A percentile compares a stretch with the other conserved stretches of the same genome.
These are phyloP conservation scores for Oryza longistaminata DNA, from an alignment of 176 grass and related monocot species.

Conservation along the genomic window DNA sequence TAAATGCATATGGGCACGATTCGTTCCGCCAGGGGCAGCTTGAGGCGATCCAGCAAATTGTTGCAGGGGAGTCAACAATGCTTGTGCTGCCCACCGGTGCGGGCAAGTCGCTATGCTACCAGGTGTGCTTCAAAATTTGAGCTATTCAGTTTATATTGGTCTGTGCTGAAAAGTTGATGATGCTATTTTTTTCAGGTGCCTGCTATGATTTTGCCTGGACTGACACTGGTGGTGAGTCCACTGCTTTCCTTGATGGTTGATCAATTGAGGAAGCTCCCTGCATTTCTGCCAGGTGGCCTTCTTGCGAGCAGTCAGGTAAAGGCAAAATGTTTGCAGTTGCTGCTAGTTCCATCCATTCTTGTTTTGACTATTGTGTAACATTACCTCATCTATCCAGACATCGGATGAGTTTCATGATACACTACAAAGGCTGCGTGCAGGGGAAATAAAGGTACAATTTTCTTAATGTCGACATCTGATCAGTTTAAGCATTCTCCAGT, in stretches of 20 bases:
- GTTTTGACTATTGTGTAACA: conserved; percentile 32
- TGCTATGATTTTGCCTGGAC: conserved; percentile 83
- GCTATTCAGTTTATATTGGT: not conserved
- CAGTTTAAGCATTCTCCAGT: not conserved
- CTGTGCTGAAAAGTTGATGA: conserved; percentile 1
- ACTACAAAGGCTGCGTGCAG: conserved; percentile 59
- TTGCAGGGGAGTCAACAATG: conserved; percentile 79
- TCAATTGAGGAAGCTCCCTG: conserved; percentile 92
- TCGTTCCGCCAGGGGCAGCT: conserved; percentile 80
- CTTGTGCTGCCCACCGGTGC: conserved; percentile 86
- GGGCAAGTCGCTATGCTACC: conserved; percentile 96
- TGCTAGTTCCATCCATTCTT: conserved; percentile 4
- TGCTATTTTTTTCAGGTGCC: conserved; percentile 57
- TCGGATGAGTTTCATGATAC: conserved; percentile 70
- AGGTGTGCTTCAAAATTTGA: conserved; percentile 51
- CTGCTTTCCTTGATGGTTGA: conserved; percentile 92
- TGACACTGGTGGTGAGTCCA: conserved; percentile 94
- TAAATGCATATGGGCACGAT: conserved; percentile 58
- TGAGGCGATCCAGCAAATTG: conserved; percentile 66
- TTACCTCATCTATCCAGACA: conserved; percentile 51
- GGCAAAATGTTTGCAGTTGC: not conserved
- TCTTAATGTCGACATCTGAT: not conserved
- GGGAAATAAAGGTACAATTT: conserved; percentile 78
- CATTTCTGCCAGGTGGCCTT: conserved; percentile 77
- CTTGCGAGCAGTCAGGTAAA: conserved; percentile 89